Conservation (phyloP, 1,139 yeast species). For the Yueomyces sp. region DNA sequence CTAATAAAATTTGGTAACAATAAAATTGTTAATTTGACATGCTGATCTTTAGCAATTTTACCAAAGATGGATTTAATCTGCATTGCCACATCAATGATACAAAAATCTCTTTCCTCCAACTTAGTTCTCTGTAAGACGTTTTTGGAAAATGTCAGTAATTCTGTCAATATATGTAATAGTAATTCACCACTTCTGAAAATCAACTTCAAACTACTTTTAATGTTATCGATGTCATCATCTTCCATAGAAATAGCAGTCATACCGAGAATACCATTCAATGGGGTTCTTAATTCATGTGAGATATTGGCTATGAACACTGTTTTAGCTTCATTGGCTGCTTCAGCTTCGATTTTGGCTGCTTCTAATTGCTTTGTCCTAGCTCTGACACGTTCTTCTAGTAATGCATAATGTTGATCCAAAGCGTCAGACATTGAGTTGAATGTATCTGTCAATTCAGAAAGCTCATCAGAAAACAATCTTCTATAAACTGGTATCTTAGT, state of each 20-base stretch:
- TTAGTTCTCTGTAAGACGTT: slow-evolving; percentile 82
- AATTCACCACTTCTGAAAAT: slow-evolving; percentile 84
- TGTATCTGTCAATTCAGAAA: slow-evolving; percentile 76
- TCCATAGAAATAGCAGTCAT: slow-evolving; percentile 92
- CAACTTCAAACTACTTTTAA: slow-evolving; percentile 57
- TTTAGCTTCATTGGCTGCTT: slow-evolving; percentile 84
- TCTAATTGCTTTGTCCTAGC: slow-evolving; percentile 81
- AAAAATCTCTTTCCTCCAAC: slow-evolving; percentile 69
- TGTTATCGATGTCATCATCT: slow-evolving; percentile 53
- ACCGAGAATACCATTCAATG: slow-evolving; percentile 89
- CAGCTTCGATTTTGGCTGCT: slow-evolving; percentile 81
- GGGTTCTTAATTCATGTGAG: slow-evolving; percentile 90
- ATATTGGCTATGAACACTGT: slow-evolving; percentile 92
- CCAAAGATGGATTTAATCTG: slow-evolving; percentile 83
- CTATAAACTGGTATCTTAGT: slow-evolving; percentile 41
- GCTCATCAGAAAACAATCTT: slow-evolving; percentile 65
- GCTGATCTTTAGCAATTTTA: slow-evolving; percentile 68
- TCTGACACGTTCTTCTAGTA: slow-evolving; percentile 80
- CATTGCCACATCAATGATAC: slow-evolving; percentile 57
- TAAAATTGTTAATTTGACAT: slow-evolving; percentile 47
- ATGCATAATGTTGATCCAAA: slow-evolving; percentile 67
- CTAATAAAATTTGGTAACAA: slow-evolving; percentile 50
- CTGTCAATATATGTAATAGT: slow-evolving; percentile 75
- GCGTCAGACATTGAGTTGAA: slow-evolving; percentile 88
- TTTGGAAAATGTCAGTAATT: slow-evolving; percentile 76